phyloP scores from a whole-genome alignment of 495 filamentous ascomycete species.

The Bacidia gigantensis region DNA sequence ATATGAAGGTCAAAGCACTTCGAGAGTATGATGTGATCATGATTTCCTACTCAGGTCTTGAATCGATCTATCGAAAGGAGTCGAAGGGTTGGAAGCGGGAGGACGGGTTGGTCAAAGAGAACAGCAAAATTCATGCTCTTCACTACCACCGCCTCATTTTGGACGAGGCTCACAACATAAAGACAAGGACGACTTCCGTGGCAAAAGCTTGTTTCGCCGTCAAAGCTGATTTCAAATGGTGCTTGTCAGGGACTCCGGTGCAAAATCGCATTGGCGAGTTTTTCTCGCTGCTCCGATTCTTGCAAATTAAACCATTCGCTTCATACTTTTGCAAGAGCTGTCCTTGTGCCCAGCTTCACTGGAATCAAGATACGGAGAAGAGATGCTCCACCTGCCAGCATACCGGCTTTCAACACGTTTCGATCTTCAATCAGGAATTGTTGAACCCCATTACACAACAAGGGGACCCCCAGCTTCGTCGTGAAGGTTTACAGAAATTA shows the following conservation, averaged over 20 bases:
- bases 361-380: constrained; percentile 56
- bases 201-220: constrained; percentile 91
- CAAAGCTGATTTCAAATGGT: constrained; percentile 80
- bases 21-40: constrained; percentile 82
- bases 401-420: constrained; percentile 72
- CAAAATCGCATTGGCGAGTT: constrained; percentile 96
- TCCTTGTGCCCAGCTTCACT: constrained; percentile 66
- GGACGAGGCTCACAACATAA: constrained; percentile 95
- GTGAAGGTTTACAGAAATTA: constrained; percentile 62
- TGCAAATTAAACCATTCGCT: constrained; percentile 75
- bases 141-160: constrained; percentile 83
- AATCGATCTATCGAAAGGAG: constrained; percentile 84
- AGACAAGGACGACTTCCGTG: constrained; percentile 55
- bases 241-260: constrained; percentile 83
- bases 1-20: constrained; percentile 54
- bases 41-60: constrained; percentile 89
- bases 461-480: constrained; percentile 35
- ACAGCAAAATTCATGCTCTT: constrained; percentile 74
- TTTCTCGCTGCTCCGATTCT: constrained; percentile 84
- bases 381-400: constrained; percentile 53
- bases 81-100: constrained; percentile 78
- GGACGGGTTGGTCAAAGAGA: constrained; percentile 61
- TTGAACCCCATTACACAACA: constrained; percentile 64
- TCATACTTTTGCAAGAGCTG: constrained; percentile 87
- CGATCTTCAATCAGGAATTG: constrained; percentile 90